These are phyloP conservation scores for Fraxinus ornus DNA, from an alignment of 305 asterid species.

Conservation along the genomic window DNA sequence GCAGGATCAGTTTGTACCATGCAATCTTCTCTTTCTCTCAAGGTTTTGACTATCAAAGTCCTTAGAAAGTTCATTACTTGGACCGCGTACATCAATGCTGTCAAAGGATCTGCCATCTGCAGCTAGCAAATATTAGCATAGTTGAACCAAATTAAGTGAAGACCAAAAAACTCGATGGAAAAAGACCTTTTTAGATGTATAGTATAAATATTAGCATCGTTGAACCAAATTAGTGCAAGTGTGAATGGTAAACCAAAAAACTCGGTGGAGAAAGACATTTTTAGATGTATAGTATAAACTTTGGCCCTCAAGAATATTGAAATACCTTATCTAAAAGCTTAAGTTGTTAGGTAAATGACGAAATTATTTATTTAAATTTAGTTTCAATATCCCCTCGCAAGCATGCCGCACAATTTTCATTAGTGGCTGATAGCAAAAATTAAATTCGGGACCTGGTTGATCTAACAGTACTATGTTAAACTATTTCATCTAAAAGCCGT, in stretches of 20 bases:
- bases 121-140: neutral
- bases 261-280: neutral
- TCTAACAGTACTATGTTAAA: neutral
- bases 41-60: conserved; percentile 34
- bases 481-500: no score
- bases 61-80: conserved; percentile 52
- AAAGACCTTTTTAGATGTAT: neutral
- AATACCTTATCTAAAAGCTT: neutral
- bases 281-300: neutral
- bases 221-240: neutral
- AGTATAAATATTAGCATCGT: neutral
- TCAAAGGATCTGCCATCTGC: conserved; percentile 54
- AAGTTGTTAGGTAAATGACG: neutral
- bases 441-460: neutral
- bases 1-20: neutral
- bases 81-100: conserved; percentile 54
- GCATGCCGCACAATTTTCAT: neutral
- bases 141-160: neutral
- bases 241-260: neutral
- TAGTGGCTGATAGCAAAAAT: neutral
- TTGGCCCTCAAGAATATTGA: neutral
- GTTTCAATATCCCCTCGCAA: neutral
- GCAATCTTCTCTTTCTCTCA: conserved; percentile 38
- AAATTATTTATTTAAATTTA: neutral
- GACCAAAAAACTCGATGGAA: no score